phyloP scores from a whole-genome alignment of 75 land plant genomes.

The Pinus tabuliformis region DNA sequence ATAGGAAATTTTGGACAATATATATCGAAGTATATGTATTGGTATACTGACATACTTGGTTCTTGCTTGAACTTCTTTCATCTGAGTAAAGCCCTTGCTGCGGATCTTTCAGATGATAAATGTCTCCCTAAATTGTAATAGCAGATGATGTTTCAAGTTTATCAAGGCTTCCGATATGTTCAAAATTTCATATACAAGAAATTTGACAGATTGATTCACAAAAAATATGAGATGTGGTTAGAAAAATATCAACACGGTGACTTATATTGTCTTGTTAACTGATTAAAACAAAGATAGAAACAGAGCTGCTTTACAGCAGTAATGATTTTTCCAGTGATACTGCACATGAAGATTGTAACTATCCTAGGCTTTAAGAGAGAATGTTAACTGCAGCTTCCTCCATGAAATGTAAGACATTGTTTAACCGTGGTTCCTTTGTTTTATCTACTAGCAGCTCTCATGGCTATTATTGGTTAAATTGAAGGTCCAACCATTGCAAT shows the following conservation, averaged over 20 bases:
- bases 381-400: background rate
- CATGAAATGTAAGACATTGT: background rate
- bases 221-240: background rate
- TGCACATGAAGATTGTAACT: background rate
- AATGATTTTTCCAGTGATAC: background rate
- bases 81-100: too few species aligned
- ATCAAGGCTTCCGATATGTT: background rate
- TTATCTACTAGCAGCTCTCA: background rate
- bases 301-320: background rate
- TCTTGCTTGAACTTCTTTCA: background rate
- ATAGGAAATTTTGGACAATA: background rate
- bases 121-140: too few species aligned
- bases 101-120: too few species aligned
- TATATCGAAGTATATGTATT: background rate
- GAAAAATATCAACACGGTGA: background rate
- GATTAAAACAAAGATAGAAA: background rate
- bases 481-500: background rate
- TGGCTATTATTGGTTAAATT: background rate
- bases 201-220: background rate
- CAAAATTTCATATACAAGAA: background rate
- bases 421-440: background rate
- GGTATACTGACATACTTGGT: background rate
- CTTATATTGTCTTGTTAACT: background rate
- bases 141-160: background rate
- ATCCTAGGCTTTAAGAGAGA: background rate